Percentiles rank a stretch among this genome's conserved stretches.
phyloP scores from a whole-genome alignment of 2,329 filamentous ascomycete genomes.

The Xylaria arbuscula region DNA sequence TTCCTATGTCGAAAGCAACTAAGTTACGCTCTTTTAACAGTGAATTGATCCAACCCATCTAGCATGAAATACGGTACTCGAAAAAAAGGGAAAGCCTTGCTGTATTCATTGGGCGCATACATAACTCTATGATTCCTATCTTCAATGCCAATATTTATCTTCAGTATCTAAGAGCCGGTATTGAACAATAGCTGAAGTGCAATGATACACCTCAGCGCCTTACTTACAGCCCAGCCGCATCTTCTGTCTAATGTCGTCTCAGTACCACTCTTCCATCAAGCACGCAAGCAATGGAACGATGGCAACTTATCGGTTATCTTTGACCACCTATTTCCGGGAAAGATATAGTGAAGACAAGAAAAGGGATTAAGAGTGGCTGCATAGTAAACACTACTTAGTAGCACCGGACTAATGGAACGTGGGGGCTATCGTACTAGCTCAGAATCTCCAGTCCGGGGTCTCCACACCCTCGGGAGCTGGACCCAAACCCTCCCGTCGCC shows the following conservation, averaged over 20 bases:
- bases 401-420: neutral
- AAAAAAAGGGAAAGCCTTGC: too few relatives aligned
- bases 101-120: too few relatives aligned
- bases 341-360: neutral
- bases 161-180: too few relatives aligned
- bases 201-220: too few relatives aligned
- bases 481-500: neutral
- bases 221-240: neutral
- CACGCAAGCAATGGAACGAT: neutral
- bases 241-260: neutral
- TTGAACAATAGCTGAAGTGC: too few relatives aligned
- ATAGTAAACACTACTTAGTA: neutral
- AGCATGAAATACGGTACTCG: too few relatives aligned
- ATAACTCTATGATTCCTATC: too few relatives aligned
- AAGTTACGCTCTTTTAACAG: too few relatives aligned
- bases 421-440: neutral
- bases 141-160: too few relatives aligned
- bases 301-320: too few relatives aligned
- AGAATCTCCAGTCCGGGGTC: slow-evolving; percentile 4
- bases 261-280: neutral
- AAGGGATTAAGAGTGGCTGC: neutral
- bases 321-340: neutral
- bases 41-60: too few relatives aligned
- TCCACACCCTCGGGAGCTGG: slow-evolving; percentile 7
- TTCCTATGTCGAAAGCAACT: too few relatives aligned